These are phyloP conservation scores for Botrytis squamosa DNA, from an alignment of 2,329 filamentous ascomycete species.

Conservation along the genomic window DNA sequence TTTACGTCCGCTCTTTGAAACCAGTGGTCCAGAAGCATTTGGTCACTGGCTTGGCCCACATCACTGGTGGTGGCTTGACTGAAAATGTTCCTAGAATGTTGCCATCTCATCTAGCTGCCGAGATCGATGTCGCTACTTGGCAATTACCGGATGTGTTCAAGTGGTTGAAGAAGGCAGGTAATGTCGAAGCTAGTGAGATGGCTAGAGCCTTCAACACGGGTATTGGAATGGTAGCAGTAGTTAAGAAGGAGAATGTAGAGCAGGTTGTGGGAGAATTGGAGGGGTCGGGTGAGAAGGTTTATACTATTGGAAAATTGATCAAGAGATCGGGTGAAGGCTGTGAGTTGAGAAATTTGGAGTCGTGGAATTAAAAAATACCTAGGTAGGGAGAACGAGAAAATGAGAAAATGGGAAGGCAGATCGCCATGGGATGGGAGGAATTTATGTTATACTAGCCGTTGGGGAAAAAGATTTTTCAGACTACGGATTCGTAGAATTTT, in stretches of 20 bases:
- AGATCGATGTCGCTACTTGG: constrained; percentile 78
- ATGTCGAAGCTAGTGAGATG: constrained; percentile 76
- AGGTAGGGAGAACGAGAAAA: neutral
- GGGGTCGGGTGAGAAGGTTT: constrained; percentile 72
- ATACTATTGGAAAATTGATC: constrained; percentile 70
- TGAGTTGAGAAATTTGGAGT: constrained; percentile 56
- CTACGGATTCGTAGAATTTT: too few relatives aligned
- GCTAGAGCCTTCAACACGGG: constrained; percentile 93
- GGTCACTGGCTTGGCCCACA: constrained; percentile 92
- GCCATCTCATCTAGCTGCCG: constrained; percentile 71
- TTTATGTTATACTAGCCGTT: neutral
- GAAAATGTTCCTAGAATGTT: constrained; percentile 97
- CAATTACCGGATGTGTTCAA: constrained; percentile 73
- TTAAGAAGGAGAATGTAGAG: constrained; percentile 62
- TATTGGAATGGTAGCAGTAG: constrained; percentile 88
- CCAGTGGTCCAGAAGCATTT: constrained; percentile 60
- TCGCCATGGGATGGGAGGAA: neutral
- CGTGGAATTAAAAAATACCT: constrained; percentile 32
- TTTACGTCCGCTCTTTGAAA: constrained; percentile 85
- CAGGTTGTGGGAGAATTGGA: constrained; percentile 60
- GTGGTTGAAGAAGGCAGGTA: constrained; percentile 76
- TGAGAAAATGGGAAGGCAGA: neutral
- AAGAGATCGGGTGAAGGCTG: constrained; percentile 58
- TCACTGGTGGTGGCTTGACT: constrained; percentile 87
- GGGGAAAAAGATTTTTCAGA: too few relatives aligned